These are phyloP conservation scores for Lasiodiplodia gonubiensis DNA, from an alignment of 2,329 filamentous ascomycete species.

Conservation along the genomic window DNA sequence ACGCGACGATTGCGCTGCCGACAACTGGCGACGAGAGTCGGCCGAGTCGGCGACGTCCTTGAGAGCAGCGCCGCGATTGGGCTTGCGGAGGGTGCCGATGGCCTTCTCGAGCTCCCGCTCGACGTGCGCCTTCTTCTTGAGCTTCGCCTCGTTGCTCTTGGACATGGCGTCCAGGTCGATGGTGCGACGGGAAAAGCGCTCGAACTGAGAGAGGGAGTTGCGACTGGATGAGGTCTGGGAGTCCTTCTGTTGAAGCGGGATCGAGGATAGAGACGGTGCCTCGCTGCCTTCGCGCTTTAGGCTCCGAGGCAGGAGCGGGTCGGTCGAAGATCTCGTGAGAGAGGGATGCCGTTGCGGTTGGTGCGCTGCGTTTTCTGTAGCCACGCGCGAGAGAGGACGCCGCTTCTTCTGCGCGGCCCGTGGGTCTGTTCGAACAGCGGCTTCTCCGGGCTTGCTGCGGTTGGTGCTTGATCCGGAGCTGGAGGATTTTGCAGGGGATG, in stretches of 20 bases:
- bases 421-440: slow-evolving; percentile 33
- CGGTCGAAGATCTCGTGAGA: slow-evolving; percentile 71
- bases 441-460: slow-evolving; percentile 48
- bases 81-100: slow-evolving; percentile 74
- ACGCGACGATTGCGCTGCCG: neutral
- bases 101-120: slow-evolving; percentile 75
- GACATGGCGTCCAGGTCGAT: slow-evolving; percentile 61
- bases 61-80: slow-evolving; percentile 73
- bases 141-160: slow-evolving; percentile 61
- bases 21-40: slow-evolving; percentile 49
- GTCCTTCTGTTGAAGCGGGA: slow-evolving; percentile 55
- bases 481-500: slow-evolving; percentile 61
- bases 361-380: slow-evolving; percentile 58
- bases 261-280: slow-evolving; percentile 54
- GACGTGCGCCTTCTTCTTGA: slow-evolving; percentile 69
- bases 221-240: slow-evolving; percentile 41
- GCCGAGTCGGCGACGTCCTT: slow-evolving; percentile 70
- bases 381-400: slow-evolving; percentile 65
- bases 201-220: slow-evolving; percentile 49
- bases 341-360: slow-evolving; percentile 60
- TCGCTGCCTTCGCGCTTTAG: slow-evolving; percentile 75
- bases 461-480: slow-evolving; percentile 49
- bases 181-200: slow-evolving; percentile 58
- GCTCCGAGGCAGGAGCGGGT: slow-evolving; percentile 58
- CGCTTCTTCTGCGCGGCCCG: slow-evolving; percentile 50